Evolutionary conservation across 768 basidiomycete species (phyloP), one percentile per base, ranked within the genome.

Genomic region (Podaxis carcinomalis): DNA sequence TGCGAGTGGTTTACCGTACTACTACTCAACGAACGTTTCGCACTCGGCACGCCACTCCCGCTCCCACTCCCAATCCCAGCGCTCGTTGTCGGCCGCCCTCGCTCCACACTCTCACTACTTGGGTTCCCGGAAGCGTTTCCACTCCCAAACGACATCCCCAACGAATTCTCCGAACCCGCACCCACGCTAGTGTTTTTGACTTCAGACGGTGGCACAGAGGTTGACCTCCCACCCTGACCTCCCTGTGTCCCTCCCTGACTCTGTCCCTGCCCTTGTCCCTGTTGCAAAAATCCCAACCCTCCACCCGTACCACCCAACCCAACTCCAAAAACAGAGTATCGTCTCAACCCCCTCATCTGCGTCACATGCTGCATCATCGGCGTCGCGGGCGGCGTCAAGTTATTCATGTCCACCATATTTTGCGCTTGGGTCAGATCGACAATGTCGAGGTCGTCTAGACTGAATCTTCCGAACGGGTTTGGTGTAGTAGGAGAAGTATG

Each of bases 181-280:
- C 19, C 37, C 63, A 82, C 80, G 63, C 90, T 87, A 11, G 82
- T 63, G 69, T 68, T 68, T 65, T 69, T 42, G 64, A 82, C 80
- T 63, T 91, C 88, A 13, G 83, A 72, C 19, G 80, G 80, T 2
- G 59, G 59, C 14, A 61, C 59, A n/a, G 59, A 61, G 28, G 28
- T 49, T n/a, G 59, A 61, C 19, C 59, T 54, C 21, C 36, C 46
- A 51, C 28, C 57, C 11, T 54, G 51, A 14, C 39, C 28, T n/a
- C 32, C 14, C 32, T 36, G 27, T 13, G 32, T 0, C 32, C 56
- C 44, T n/a, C 27, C 44, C 16, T 56, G 56, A 13, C 44, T 42
- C 28, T 40, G 50, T 39, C 28, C 57, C 2, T 54, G 52, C 4
- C 39, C 28, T 5, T 50, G 36, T 46, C 57, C 49, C 13, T 54